Evolutionary conservation across 1,284 basidiomycete species (phyloP), one percentile per base, ranked within the genome.

Genomic region (Lignosus rhinocerotis): DNA sequence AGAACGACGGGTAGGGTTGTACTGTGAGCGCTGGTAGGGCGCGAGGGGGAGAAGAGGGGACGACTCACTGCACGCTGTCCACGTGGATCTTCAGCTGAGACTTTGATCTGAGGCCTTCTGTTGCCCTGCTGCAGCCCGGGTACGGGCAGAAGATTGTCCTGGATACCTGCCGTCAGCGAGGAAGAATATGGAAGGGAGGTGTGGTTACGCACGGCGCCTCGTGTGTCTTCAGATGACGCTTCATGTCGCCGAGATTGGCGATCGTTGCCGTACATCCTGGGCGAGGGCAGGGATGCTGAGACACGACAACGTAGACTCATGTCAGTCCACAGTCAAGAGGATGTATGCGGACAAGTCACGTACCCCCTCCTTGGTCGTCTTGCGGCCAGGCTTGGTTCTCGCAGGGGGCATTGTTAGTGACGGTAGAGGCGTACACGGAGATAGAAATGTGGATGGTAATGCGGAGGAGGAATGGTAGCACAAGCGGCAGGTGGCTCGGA

Each of bases 401-500:
- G 31, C 17, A 21, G 31, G 19, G 31, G 14, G 41, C 11, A 10
- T 42, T n/a, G 8, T 47, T 36, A 19, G 25, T 12, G 14, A 3
- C 6, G 46, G 16, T 21, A 33, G 31, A 19, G 19, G 16, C 14
- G 31, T 39, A 7, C 30, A 43, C 21, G 19, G 49, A 46, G 21
- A 14, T 8, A 7, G 25, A 17, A n/a, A 17, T n/a, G 33, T 44
- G 43, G 49, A 41, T 33, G 17, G 34, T 19, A 25, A 17, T 39
- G 48, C 6, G 16, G 53, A 39, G 38, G 38, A 46, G 41, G 34
- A 4, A 42, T 48, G 36, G 51, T 44, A 46, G 58, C 3, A 31
- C 31, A 53, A 19, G 38, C 42, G 4, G 46, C 39, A 34, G 36
- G 51, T 56, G 59, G 59, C 55, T 60, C 42, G 19, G 51, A 47